These are phyloP conservation scores for Fraxinus ornus DNA, from an alignment of 305 asterid genomes.

Conservation along the genomic window DNA sequence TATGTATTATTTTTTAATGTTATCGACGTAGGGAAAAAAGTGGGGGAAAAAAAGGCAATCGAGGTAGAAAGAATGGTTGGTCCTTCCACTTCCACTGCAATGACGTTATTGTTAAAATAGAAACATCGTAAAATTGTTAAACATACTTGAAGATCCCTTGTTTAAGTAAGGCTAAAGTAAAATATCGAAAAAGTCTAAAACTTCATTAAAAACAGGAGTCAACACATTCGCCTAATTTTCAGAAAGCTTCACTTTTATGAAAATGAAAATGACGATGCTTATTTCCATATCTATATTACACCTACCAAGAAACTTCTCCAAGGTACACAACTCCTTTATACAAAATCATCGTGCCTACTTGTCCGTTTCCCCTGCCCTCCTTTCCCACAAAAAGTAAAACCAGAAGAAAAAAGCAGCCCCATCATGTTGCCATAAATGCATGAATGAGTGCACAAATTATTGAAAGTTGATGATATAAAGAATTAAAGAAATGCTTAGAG, in stretches of 20 bases:
- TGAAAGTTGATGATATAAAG: background rate
- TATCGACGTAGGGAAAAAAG: too few species aligned
- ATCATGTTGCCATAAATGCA: constrained; percentile 13
- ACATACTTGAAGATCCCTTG: background rate
- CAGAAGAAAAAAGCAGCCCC: background rate
- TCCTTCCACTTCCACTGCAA: background rate
- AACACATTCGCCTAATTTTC: background rate
- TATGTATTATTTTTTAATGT: background rate
- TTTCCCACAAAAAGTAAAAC: constrained; percentile 5
- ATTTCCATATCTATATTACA: background rate
- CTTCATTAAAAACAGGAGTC: too few species aligned
- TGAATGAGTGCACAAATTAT: constrained; percentile 1
- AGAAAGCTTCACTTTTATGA: background rate
- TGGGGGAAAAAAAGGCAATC: too few species aligned
- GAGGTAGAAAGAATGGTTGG: background rate
- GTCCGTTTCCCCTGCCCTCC: background rate
- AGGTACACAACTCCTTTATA: background rate
- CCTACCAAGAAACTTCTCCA: background rate
- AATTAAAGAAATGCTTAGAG: background rate
- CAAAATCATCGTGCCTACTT: background rate
- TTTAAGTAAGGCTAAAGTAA: background rate
- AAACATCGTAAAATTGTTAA: background rate
- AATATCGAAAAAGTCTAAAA: too few species aligned
- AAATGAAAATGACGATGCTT: background rate
- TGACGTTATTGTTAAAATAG: too few species aligned